Evolutionary conservation across 2,329 filamentous ascomycete genomes (phyloP), one percentile per base, ranked within the genome.

Genomic region (Diaporthe vexans): DNA sequence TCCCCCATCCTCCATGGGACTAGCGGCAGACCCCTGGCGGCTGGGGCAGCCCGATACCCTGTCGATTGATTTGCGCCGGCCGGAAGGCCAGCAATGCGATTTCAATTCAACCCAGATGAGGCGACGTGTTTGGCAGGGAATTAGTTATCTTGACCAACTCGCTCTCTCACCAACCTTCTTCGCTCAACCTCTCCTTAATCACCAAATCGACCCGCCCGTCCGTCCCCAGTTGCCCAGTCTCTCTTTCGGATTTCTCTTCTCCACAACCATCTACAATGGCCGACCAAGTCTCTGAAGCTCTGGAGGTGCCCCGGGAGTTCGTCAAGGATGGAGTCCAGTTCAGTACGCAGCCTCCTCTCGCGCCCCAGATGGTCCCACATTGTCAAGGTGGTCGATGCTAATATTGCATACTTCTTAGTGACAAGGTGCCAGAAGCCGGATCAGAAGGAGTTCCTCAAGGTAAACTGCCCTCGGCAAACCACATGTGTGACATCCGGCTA

Each of bases 281-380:
- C 83, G 92, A 93, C 82, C 89, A 92, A 83, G 83, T 94, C 79
- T 91, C 93, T 83, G 91, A 94, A 81, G 85, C 94, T 80, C 88
- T 93, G 81, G 92, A 94, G 78, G 88, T 91, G 81, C 91, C 91
- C 79, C 86, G 87, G 81, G 90, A 93, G 84, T 93, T 93, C 82
- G 82, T 91, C 81, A 88, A 85, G 81, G 90, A 91, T 76, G 90
- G 90, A 81, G 86, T 89, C 75, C 89, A 91, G 78, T 92, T 92
- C 84, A 85, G 91, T 82, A 88, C 88, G 73, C 37, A n/a, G 46
- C 84, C 43, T 72, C 57, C 48, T 54, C 6, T 56, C 35, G 33
- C 57, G 77, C 91, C 91, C 85, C 90, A 89, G 90, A 84, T 75
- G 88, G 43, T 59, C 8, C 11, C 21, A 46, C 10, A 40, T 10